Evolutionary conservation across 495 filamentous ascomycete species (phyloP), one percentile per base, ranked within the genome.

Genomic region (Penicillium ucsense): DNA sequence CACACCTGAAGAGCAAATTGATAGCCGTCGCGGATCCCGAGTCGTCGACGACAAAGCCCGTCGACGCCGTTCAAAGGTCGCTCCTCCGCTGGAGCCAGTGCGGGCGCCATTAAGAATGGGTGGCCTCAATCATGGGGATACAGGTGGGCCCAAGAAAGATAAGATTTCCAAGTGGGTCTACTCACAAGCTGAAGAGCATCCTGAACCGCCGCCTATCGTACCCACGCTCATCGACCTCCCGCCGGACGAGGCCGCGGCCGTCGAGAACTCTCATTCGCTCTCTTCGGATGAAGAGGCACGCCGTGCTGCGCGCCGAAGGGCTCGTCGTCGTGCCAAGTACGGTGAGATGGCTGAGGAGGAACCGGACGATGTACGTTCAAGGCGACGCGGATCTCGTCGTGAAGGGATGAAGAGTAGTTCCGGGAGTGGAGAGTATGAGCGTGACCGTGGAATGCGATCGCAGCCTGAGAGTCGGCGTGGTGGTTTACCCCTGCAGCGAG

Each of bases 121-220:
- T 31, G 63, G 54, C 10, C 31, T 61, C 27, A 53, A 55, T 31
- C 50, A 50, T 11, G 50, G 56, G 9, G 32, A 44, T 6, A 46
- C 36, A 33, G 60, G 60, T 33, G 45, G 44, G 11, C 32, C 29
- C 12, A 57, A 57, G 47, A 66, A 65, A 54, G 75, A 81, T 44
- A 80, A 83, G 56, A 82, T 76, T 39, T 71, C 76, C 2, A 78
- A 75, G 4, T 83, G 79, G 79, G 74, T 83, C 4, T 64, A 81
- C 49, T 74, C 71, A 1, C 71, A 80, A 57, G 66, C 70, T 34
- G 64, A 65, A 8, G 74, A 79, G 9, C 79, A 78, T 3, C 76
- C 79, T 3, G 76, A 76, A 46, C 78, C 78, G n/a, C 79, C 78
- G 5, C 76, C 71, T 12, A 55, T 79, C 12, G 69, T 77, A 28